Conservation (phyloP, 2,329 filamentous ascomycete genomes). For the Pyrenochaeta sp. region DNA sequence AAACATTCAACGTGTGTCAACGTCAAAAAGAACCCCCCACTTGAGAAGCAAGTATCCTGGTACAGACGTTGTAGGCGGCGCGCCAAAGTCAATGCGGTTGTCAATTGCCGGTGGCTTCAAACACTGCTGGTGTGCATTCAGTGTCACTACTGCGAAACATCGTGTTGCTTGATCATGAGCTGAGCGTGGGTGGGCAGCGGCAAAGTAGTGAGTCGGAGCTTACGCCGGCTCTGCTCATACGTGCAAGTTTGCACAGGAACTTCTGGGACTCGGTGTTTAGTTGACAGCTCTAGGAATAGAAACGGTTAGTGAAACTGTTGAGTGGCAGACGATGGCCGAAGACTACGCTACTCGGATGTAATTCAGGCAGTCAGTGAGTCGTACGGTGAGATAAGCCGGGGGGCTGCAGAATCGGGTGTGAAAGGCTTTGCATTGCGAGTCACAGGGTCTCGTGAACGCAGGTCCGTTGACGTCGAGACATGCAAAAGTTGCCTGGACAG, state of each 20-base stretch:
- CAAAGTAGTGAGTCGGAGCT: constrained; percentile 11
- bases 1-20: not conserved
- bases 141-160: constrained; percentile 4
- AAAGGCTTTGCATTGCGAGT: constrained; percentile 7
- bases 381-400: not conserved
- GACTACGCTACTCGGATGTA: not conserved
- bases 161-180: constrained; percentile 1
- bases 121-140: not conserved
- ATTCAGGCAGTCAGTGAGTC: constrained; percentile 3
- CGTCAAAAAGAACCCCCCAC: not conserved
- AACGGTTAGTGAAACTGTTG: constrained; percentile 30
- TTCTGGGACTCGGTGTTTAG: constrained; percentile 2
- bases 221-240: constrained; percentile 15
- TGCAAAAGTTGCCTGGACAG: not conserved
- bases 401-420: constrained; percentile 5
- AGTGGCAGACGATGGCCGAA: constrained; percentile 4
- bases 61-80: not conserved
- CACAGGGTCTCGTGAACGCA: constrained; percentile 15
- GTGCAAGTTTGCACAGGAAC: not conserved
- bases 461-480: constrained; percentile 3
- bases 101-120: constrained; percentile 10
- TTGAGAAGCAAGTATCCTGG: not conserved
- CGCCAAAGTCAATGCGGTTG: constrained; percentile 1
- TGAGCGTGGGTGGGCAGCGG: constrained; percentile 1
- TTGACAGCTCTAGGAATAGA: constrained; percentile 12